Conservation (phyloP, 805 yeast genomes). For the Barnettozyma sucrosica region DNA sequence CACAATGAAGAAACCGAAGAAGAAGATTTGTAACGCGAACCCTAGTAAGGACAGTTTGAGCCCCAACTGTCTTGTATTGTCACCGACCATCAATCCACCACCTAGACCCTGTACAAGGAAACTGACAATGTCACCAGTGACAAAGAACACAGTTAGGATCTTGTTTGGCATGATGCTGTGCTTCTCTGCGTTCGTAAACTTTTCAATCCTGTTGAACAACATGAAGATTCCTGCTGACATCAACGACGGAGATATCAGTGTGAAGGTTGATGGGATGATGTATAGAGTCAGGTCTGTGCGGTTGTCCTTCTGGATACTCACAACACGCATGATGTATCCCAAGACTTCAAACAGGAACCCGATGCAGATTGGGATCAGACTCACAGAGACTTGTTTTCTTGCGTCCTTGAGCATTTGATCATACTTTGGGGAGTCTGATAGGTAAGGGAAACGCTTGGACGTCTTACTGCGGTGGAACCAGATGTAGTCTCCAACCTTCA, state of each 20-base stretch:
- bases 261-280: neutral
- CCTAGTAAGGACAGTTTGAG: neutral
- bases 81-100: constrained; percentile 1
- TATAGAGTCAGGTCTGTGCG: neutral
- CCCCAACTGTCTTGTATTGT: neutral
- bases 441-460: too few relatives aligned
- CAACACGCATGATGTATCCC: neutral
- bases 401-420: too few relatives aligned
- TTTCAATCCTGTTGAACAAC: constrained; percentile 3
- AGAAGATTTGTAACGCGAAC: constrained; percentile 3
- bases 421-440: too few relatives aligned
- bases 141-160: neutral
- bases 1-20: constrained; percentile 1
- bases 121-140: constrained; percentile 2
- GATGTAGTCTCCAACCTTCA: too few relatives aligned
- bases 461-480: too few relatives aligned
- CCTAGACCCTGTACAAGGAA: constrained; percentile 1
- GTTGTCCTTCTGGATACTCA: neutral
- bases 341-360: neutral
- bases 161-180: constrained; percentile 1
- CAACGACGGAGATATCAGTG: constrained; percentile 1
- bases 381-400: too few relatives aligned
- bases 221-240: constrained; percentile 1
- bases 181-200: neutral
- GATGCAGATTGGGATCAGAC: too few relatives aligned